Evolutionary conservation across 495 filamentous ascomycete species (phyloP).

Genomic region (Trichoderma erinaceum): DNA sequence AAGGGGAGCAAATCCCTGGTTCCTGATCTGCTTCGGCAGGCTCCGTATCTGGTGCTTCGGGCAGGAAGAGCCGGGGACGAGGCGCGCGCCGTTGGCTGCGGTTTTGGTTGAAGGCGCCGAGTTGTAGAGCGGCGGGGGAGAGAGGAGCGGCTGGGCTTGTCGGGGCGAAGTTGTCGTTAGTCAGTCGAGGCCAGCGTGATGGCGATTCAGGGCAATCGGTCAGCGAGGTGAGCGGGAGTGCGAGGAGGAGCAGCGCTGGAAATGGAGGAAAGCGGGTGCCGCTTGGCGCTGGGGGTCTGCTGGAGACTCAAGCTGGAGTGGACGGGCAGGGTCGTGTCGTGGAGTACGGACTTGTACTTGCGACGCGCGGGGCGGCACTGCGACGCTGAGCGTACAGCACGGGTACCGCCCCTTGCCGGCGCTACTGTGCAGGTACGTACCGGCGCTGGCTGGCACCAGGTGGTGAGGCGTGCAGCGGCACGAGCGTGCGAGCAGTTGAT

Average conservation of each 20-base stretch:
- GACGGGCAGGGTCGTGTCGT: too few relatives aligned
- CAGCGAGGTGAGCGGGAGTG: constrained; percentile 11
- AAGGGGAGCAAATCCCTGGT: constrained; percentile 8
- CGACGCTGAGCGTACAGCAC: too few relatives aligned
- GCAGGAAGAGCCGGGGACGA: constrained; percentile 7
- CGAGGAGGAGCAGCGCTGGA: background rate
- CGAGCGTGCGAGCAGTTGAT: too few relatives aligned
- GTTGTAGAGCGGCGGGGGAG: background rate
- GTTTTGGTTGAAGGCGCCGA: background rate
- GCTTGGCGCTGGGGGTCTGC: background rate
- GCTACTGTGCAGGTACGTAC: too few relatives aligned
- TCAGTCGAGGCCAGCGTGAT: background rate
- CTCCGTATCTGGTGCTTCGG: background rate
- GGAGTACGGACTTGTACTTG: too few relatives aligned
- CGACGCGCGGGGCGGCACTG: too few relatives aligned
- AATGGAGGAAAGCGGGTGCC: background rate
- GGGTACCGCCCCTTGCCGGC: too few relatives aligned
- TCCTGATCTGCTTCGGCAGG: constrained; percentile 11
- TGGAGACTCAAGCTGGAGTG: too few relatives aligned
- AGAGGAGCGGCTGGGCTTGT: background rate
- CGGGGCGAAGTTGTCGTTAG: background rate
- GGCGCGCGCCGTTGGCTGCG: background rate
- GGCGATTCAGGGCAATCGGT: constrained; percentile 7
- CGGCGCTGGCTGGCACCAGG: too few relatives aligned
- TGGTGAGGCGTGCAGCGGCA: too few relatives aligned